Evolutionary conservation across 2,329 filamentous ascomycete species (phyloP).

Genomic region (Penicillium sp.): DNA sequence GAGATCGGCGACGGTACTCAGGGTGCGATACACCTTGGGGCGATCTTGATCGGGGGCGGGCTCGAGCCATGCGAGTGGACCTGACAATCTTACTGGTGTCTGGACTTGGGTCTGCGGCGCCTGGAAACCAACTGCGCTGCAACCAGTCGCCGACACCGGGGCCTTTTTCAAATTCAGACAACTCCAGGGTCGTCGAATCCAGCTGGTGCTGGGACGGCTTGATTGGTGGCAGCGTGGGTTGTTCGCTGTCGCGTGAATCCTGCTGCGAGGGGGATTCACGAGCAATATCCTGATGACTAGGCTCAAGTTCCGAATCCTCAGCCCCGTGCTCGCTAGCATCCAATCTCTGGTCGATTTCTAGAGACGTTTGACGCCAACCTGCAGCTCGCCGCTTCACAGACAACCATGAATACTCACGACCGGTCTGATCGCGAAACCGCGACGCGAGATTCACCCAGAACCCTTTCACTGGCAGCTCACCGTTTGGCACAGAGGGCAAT

Average conservation of each 20-base stretch:
- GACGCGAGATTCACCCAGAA: conserved; percentile 3
- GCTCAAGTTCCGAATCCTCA: not conserved
- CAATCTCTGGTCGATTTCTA: not conserved
- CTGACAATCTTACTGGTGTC: not conserved
- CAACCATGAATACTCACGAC: conserved; percentile 5
- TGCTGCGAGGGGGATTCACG: too few relatives aligned
- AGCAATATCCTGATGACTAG: not conserved
- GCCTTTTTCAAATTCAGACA: not conserved
- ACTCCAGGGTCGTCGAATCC: not conserved
- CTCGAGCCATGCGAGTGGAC: not conserved
- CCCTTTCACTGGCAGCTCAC: not conserved
- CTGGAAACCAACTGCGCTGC: not conserved
- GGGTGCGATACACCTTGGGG: not conserved
- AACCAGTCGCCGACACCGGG: not conserved
- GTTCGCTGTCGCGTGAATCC: not conserved
- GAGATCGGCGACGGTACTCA: not conserved
- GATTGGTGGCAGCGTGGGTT: not conserved
- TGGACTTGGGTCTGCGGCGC: not conserved
- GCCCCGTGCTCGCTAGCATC: not conserved
- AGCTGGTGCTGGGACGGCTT: not conserved
- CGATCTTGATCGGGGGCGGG: not conserved
- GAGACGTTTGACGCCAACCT: not conserved
- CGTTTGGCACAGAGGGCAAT: not conserved
- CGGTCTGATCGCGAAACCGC: not conserved
- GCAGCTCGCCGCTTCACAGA: conserved; percentile 3